phyloP scores from a whole-genome alignment of 495 filamentous ascomycete species.

The Aspergillus bertholletiae region DNA sequence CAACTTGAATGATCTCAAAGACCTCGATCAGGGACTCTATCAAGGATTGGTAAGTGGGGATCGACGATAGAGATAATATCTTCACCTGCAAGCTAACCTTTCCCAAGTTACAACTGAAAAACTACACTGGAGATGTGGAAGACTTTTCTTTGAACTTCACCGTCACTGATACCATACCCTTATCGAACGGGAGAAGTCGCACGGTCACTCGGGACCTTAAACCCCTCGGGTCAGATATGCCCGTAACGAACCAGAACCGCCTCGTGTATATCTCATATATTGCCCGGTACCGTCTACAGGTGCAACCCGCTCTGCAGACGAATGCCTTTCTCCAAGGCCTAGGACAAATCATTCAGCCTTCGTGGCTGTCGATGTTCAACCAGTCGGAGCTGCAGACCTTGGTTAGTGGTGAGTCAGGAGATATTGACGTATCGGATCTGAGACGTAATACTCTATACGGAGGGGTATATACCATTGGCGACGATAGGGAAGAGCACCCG shows the following conservation, averaged over 20 bases:
- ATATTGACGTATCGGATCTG: conserved; percentile 85
- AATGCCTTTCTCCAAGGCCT: conserved; percentile 83
- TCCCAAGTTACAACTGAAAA: conserved; percentile 70
- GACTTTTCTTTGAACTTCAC: conserved; percentile 84
- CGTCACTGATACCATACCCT: conserved; percentile 71
- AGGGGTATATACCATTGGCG: conserved; percentile 81
- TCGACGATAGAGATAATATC: background rate
- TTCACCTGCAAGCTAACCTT: background rate
- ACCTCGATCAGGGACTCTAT: conserved; percentile 91
- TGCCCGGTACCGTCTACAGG: conserved; percentile 76
- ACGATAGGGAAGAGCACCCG: conserved; percentile 81
- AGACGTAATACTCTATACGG: conserved; percentile 83
- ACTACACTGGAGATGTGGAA: conserved; percentile 78
- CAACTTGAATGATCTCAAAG: conserved; percentile 88
- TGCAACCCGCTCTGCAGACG: conserved; percentile 74
- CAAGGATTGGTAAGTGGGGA: conserved; percentile 65
- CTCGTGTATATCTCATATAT: conserved; percentile 93
- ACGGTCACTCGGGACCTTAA: conserved; percentile 69
- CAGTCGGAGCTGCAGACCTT: conserved; percentile 90
- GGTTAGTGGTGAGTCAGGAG: conserved; percentile 77
- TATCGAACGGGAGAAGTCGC: conserved; percentile 39
- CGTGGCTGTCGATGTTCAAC: conserved; percentile 98
- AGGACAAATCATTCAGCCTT: conserved; percentile 80
- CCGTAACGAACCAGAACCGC: conserved; percentile 88
- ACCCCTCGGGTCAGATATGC: conserved; percentile 66